Evolutionary conservation across 176 grass and related monocot species (phyloP).

Genomic region (Dendrocalamus sinicus): DNA sequence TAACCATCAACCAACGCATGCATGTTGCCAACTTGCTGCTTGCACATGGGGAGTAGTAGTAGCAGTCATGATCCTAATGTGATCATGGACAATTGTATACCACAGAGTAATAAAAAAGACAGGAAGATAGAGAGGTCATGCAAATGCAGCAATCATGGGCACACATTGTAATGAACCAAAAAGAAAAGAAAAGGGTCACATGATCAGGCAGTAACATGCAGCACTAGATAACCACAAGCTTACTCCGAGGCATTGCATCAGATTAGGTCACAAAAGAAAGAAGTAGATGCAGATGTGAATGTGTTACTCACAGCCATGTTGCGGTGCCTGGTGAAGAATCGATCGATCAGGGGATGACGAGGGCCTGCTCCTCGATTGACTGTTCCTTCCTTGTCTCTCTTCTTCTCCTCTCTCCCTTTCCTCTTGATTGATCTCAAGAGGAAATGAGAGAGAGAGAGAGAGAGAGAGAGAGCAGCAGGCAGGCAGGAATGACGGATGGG

Average conservation of each 20-base stretch:
- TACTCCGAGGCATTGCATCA: neutral
- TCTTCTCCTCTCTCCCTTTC: neutral
- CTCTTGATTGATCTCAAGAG: neutral
- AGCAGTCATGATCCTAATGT: neutral
- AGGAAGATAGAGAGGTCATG: neutral
- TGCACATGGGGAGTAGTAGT: neutral
- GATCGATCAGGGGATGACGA: neutral
- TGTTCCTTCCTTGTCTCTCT: neutral
- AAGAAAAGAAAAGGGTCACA: neutral
- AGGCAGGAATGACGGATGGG: neutral
- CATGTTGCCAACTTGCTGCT: slow-evolving; percentile 32
- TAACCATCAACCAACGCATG: neutral
- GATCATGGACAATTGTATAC: slow-evolving; percentile 27
- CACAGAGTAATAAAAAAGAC: neutral
- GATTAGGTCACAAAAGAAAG: neutral
- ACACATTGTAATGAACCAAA: neutral
- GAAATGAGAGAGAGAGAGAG: slow-evolving; percentile 21
- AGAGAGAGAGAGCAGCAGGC: neutral
- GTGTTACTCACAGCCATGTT: slow-evolving; percentile 39
- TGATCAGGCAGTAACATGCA: neutral
- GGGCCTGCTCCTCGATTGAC: neutral
- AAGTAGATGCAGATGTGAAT: neutral
- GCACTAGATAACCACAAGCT: neutral
- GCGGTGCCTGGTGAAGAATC: neutral
- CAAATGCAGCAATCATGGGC: neutral